Base-by-base conservation (phyloP, 768 basidiomycete genomes). In the Auricularia auricula-judae region DNA sequence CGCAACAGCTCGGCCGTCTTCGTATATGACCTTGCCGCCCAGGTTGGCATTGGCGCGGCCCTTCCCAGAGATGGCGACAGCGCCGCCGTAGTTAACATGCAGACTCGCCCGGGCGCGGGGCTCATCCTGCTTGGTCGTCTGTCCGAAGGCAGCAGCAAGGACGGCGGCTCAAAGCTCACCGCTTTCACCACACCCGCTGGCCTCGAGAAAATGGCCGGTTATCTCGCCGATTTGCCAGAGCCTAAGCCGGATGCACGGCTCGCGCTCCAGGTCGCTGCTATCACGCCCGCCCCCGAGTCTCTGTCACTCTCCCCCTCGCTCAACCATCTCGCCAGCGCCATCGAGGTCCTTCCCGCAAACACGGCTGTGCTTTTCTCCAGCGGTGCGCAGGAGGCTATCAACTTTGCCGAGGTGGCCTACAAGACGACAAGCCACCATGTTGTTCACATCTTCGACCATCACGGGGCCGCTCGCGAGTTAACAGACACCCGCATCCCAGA, bases 381-480 rank as follows among this genome's bases (percentile, higher is more conserved):
- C 2, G 87, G 89, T 3, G 85, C 93, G 0, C 87, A 89, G 67
- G 92, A 97, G 73, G 80, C 89, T 16, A 82, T 87, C 59, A 88
- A 92, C 70, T 83, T 93, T 64, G 84, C 93, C 2, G 70, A 83
- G 34, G 79, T 92, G 60, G 80, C 92, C n/a, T 94, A 94, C 78
- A 80, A 79, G 65, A 74, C 89, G 61, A 79, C 80, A 16, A 73
- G 76, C 21, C 81, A 77, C 51, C 91, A 96, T 74, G 86, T 91
- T 64, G 81, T 94, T 64, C 93, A 98, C 73, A 77, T 98, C 51
- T 94, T 98, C 71, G 94, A 98, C 74, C 91, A 96, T 69, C 81
- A 90, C 71, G 84, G 85, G 66, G 80, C 86, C 36, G 80, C 86
- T 39, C 86, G 96, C 33, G 93, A 98, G 75, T 76, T 83, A 39